Evolutionary conservation across 306 rosid species (phyloP), one percentile per base, ranked within the genome.

Genomic region (Dalbergia oliveri): DNA sequence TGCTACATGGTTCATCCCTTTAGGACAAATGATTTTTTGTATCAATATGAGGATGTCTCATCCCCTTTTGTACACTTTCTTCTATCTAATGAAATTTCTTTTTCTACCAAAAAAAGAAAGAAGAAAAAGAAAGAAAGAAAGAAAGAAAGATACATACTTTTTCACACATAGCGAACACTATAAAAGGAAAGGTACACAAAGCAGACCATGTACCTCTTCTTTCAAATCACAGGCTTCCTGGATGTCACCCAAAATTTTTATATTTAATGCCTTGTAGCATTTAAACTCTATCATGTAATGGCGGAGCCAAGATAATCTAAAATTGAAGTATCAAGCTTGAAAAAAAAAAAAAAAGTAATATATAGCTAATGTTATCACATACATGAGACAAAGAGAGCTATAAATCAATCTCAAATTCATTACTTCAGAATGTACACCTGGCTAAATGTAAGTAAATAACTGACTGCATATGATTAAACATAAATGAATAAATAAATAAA

Each of bases 351-450:
- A 26, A 26, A 0, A 26, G 1, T n/a, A 31, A 69, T 26, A 68
- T 51, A 59, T 19, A 16, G 50, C 45, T 37, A 21, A 61, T 26
- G 12, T 9, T 21, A 41, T 41, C 70, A 45, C 11, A 45, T 33
- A 34, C 44, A 26, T 31, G 79, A 26, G 16, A 26, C 4, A 31
- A 7, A 26, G 13, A 50, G 13, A 31, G 45, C 39, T 65, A 35
- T 10, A 51, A 18, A 66, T 66, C 5, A 13, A 37, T 66, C 81
- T 33, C n/a, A 75, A 62, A 50, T 63, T 49, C 61, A 64, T 26
- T 49, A 43, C 70, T 45, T 37, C 15, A 63, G 47, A 62, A 64
- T 76, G 21, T n/a, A 76, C 4, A 41, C 64, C 34, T 5, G 51
- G 9, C 26, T 49, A 23, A 62, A 75, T 16, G 33, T 50, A 35